phyloP scores from a whole-genome alignment of 805 yeast species.

The Candida lessepsii region DNA sequence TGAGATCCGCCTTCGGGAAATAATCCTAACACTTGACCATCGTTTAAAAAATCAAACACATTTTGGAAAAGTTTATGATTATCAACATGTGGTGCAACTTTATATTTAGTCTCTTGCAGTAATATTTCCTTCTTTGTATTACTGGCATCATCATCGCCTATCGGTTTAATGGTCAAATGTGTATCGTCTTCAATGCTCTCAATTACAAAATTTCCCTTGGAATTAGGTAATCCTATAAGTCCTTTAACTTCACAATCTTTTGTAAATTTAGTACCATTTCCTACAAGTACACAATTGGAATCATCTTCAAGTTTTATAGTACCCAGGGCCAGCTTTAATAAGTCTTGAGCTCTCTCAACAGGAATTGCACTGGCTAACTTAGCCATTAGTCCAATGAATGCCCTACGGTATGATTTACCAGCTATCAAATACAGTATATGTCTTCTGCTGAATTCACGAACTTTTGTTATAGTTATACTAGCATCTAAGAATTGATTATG shows the following conservation, averaged over 20 bases:
- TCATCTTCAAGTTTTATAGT: conserved; percentile 20
- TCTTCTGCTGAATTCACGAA: conserved; percentile 29
- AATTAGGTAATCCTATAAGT: conserved; percentile 35
- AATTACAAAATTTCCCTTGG: conserved; percentile 35
- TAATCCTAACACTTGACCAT: conserved; percentile 35
- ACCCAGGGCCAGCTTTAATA: conserved; percentile 29
- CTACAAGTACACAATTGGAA: conserved; percentile 22
- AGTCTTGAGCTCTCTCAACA: conserved; percentile 43
- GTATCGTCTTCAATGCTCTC: conserved; percentile 15
- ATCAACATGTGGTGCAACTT: conserved; percentile 41
- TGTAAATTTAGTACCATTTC: conserved; percentile 34
- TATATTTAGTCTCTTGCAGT: conserved; percentile 29
- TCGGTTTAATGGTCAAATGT: conserved; percentile 9
- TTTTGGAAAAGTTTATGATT: conserved; percentile 33
- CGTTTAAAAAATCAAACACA: conserved; percentile 37
- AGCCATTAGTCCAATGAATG: conserved; percentile 33
- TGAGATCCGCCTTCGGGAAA: conserved; percentile 48
- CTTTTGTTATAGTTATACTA: conserved; percentile 35
- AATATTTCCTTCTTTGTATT: conserved; percentile 7
- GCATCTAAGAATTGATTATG: conserved; percentile 45
- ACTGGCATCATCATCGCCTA: conserved; percentile 11
- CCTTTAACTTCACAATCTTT: conserved; percentile 35
- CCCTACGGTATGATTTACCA: conserved; percentile 31
- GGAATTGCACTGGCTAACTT: conserved; percentile 37
- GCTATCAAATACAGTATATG: conserved; percentile 39